phyloP scores from a whole-genome alignment of 2,329 filamentous ascomycete species.

The Trichoderma sp. region DNA sequence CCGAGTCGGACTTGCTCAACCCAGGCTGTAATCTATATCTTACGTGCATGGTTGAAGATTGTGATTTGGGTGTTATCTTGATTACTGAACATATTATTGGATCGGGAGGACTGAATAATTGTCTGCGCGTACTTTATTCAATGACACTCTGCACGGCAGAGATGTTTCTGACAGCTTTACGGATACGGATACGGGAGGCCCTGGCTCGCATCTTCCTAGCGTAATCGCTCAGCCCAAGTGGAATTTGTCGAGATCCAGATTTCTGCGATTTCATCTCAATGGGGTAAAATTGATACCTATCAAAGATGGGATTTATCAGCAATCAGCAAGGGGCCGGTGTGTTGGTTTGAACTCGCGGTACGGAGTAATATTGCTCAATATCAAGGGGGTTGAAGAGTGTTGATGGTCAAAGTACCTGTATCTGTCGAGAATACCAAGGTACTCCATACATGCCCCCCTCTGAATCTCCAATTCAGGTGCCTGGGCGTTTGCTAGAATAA shows the following conservation, averaged over 20 bases:
- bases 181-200: conserved; percentile 18
- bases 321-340: not conserved
- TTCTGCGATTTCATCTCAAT: not conserved
- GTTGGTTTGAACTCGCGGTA: not conserved
- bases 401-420: not conserved
- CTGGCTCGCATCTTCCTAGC: not conserved
- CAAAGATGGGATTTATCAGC: not conserved
- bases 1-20: not conserved
- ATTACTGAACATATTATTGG: not conserved
- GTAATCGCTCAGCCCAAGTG: conserved; percentile 1
- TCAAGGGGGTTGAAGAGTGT: not conserved
- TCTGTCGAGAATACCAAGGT: not conserved
- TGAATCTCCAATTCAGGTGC: not conserved
- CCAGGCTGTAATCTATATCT: not conserved
- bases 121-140: not conserved
- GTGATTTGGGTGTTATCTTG: not conserved
- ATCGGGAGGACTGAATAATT: not conserved
- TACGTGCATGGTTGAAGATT: not conserved
- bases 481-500: not conserved
- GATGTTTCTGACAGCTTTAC: not conserved
- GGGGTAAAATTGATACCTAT: not conserved
- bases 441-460: not conserved
- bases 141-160: not conserved
- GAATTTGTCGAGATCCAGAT: not conserved
- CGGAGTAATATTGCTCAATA: not conserved